phyloP scores from a whole-genome alignment of 495 filamentous ascomycete genomes.

The Massariosphaeria phaeospora region DNA sequence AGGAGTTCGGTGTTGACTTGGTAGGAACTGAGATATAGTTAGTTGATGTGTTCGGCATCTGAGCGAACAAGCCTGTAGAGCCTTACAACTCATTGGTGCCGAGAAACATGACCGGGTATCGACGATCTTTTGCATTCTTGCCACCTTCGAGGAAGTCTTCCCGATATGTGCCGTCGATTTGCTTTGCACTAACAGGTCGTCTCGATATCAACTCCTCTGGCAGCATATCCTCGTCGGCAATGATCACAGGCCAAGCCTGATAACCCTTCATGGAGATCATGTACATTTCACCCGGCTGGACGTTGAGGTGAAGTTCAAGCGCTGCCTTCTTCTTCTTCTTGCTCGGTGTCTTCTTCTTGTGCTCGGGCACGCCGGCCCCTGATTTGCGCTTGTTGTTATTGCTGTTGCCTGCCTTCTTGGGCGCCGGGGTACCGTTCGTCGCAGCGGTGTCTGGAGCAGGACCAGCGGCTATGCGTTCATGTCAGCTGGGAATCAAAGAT shows the following conservation, averaged over 20 bases:
- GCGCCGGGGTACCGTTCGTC: conserved; percentile 35
- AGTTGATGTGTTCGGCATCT: too few relatives aligned
- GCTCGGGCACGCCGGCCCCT: conserved; percentile 56
- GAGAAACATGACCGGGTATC: conserved; percentile 90
- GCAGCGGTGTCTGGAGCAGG: conserved; percentile 4
- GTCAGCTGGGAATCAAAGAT: conserved; percentile 3
- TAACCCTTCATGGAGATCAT: conserved; percentile 84
- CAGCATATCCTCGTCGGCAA: conserved; percentile 89
- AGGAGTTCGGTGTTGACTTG: conserved; percentile 72
- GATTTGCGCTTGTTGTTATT: conserved; percentile 62
- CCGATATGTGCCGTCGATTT: conserved; percentile 73
- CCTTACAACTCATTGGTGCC: conserved; percentile 92
- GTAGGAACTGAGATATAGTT: conserved; percentile 60
- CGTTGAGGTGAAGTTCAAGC: conserved; percentile 66
- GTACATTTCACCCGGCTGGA: conserved; percentile 79
- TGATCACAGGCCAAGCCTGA: conserved; percentile 84
- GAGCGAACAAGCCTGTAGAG: too few relatives aligned
- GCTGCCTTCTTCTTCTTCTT: conserved; percentile 83
- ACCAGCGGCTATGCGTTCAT: conserved; percentile 1
- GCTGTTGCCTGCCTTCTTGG: conserved; percentile 37
- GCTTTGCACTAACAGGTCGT: conserved; percentile 75
- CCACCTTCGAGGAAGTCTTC: conserved; percentile 78
- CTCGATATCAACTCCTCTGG: conserved; percentile 62
- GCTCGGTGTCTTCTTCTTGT: conserved; percentile 73
- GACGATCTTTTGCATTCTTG: conserved; percentile 74